phyloP scores from a whole-genome alignment of 257 asterid genomes.

The Solanum virginianum region DNA sequence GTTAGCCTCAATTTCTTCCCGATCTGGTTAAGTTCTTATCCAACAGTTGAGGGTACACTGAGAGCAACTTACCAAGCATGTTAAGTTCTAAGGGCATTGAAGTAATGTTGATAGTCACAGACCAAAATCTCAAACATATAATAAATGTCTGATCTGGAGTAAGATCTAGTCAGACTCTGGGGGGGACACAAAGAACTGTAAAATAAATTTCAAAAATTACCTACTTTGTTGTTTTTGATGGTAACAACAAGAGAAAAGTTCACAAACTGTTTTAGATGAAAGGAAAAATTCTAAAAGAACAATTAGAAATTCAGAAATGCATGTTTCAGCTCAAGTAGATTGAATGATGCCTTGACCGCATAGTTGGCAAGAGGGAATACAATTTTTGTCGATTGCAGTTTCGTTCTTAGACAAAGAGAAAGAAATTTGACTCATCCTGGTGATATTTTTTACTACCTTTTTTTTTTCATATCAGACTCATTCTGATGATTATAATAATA shows the following conservation, averaged over 20 bases:
- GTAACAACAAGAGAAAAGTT: background rate
- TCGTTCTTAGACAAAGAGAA: background rate
- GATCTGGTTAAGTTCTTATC: background rate
- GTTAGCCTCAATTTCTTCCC: background rate
- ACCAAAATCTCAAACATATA: background rate
- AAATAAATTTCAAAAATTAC: background rate
- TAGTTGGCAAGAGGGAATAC: background rate
- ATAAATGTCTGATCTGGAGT: background rate
- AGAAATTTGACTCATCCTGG: background rate
- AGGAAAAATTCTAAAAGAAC: background rate
- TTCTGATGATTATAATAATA: background rate
- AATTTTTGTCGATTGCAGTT: background rate
- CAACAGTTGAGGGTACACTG: background rate
- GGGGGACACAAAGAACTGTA: background rate
- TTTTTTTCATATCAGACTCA: background rate
- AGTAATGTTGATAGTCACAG: background rate
- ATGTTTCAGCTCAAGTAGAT: background rate
- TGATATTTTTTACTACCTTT: background rate
- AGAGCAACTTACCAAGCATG: background rate
- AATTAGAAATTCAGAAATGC: background rate
- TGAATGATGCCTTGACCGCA: background rate
- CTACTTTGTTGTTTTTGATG: background rate
- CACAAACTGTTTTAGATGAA: background rate
- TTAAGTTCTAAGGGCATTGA: background rate
- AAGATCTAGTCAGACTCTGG: background rate